Conservation (phyloP, 768 basidiomycete species). For the Auriculariales sp. region DNA sequence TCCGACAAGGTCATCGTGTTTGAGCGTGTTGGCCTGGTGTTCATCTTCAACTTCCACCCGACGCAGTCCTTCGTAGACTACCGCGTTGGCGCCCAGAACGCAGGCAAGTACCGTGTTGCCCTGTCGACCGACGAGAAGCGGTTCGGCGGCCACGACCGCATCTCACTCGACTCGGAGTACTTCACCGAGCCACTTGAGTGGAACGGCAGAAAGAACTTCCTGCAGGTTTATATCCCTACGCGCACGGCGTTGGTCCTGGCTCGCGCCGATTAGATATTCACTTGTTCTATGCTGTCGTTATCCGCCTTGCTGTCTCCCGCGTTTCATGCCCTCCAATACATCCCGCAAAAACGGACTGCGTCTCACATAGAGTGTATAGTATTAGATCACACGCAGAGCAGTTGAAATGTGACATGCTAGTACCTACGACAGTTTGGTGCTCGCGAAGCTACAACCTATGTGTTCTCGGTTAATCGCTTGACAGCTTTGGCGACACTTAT, state of each 20-base stretch:
- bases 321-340: background rate
- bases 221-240: conserved; percentile 66
- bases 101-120: conserved; percentile 74
- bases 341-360: background rate
- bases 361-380: background rate
- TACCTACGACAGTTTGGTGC: too few species aligned
- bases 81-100: conserved; percentile 72
- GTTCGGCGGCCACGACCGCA: conserved; percentile 85
- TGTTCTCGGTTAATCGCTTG: too few species aligned
- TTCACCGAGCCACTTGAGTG: conserved; percentile 78
- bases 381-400: too few species aligned
- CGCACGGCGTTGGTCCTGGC: conserved; percentile 54
- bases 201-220: conserved; percentile 84
- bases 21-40: conserved; percentile 86
- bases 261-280: conserved; percentile 15
- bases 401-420: too few species aligned
- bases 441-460: too few species aligned
- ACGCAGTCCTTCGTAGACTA: conserved; percentile 87
- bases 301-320: background rate
- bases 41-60: conserved; percentile 96
- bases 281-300: background rate
- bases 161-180: conserved; percentile 45
- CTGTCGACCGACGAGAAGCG: conserved; percentile 74
- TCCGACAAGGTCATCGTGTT: conserved; percentile 84
- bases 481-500: too few species aligned